phyloP scores from a whole-genome alignment of 192 early-diverging fungal species.

The Chytriomyces hyalinus region DNA sequence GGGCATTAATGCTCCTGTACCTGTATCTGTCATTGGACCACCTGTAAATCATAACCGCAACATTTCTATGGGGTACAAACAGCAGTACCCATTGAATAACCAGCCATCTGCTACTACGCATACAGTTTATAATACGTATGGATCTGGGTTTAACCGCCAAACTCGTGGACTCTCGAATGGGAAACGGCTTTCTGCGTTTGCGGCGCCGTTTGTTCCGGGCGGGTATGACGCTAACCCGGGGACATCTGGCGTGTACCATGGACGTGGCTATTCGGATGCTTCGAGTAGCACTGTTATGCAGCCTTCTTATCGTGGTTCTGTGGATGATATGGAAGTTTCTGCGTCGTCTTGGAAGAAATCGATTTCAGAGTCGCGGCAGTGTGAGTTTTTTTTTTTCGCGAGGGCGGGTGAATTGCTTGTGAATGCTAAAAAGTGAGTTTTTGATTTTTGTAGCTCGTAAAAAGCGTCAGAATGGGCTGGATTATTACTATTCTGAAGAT shows the following conservation, averaged over 20 bases:
- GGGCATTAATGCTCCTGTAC: not conserved
- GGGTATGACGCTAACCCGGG: not conserved
- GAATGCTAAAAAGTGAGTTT: not conserved
- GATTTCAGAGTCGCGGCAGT: slow-evolving; percentile 15
- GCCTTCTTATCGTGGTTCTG: not conserved
- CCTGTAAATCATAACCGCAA: not conserved
- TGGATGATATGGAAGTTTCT: slow-evolving; percentile 32
- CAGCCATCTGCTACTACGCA: not conserved
- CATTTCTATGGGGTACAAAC: not conserved
- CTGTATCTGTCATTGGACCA: not conserved
- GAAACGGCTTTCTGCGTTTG: slow-evolving; percentile 11
- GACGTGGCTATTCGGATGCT: not conserved
- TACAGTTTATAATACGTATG: not conserved
- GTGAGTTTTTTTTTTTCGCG: slow-evolving; percentile 4
- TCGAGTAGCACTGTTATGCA: not conserved
- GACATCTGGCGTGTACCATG: not conserved
- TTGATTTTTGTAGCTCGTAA: slow-evolving; percentile 3
- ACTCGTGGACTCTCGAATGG: not conserved
- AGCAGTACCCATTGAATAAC: not conserved
- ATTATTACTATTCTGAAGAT: slow-evolving; percentile 38
- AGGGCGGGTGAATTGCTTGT: not conserved
- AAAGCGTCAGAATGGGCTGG: slow-evolving; percentile 16
- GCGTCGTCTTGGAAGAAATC: not conserved
- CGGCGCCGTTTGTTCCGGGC: slow-evolving; percentile 8
- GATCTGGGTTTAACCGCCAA: not conserved